Base-by-base conservation (phyloP, 116 monocot species). In the Papilionanthe hybrid region DNA sequence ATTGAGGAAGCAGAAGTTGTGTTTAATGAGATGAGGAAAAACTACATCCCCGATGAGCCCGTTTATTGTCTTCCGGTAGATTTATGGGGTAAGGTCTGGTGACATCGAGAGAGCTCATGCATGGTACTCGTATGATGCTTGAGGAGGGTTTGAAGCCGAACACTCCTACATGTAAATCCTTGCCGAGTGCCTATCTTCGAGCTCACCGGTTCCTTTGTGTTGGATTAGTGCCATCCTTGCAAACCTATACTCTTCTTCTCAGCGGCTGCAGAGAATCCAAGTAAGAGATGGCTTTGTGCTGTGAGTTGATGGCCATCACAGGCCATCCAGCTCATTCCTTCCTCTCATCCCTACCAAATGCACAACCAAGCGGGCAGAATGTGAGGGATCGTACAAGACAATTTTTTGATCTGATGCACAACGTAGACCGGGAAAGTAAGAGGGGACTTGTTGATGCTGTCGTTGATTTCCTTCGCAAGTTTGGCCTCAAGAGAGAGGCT, bases 371-470 rank as follows among this genome's bases (percentile, higher is more conserved):
- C 30, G 98, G 98, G 3, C 77, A 80, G 56, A 99, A 94, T 78
- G 89, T 99, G 7, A 90, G 85, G 85, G 72, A 82, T 42, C 98
- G 94, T 72, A 87, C 91, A 0, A 57, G 82, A 55, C 72, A 69
- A 76, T 99, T 99, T 84, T 78, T 99, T 42, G 92, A 94, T 67
- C 17, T 93, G 79, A 91, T 99, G 87, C 95, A 91, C 78, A 90
- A 87, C 69, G 95, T 94, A 75, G 95, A 99, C 65, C 84, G 98
- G 77, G 98, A 99, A 81, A 93, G 98, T 72, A 99, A 94, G 83
- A 85, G 98, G 80, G 98, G 95, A 20, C 69, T 99, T 30, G 82
- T 94, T 67, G 98, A 99, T 86, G 91, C 95, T 68, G 86, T 99
- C 5, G 83, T 94, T 47, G 91, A 99, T 86, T 99, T 99, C 82